Conservation (phyloP, 306 rosid species). For the Fagus sylvatica region DNA sequence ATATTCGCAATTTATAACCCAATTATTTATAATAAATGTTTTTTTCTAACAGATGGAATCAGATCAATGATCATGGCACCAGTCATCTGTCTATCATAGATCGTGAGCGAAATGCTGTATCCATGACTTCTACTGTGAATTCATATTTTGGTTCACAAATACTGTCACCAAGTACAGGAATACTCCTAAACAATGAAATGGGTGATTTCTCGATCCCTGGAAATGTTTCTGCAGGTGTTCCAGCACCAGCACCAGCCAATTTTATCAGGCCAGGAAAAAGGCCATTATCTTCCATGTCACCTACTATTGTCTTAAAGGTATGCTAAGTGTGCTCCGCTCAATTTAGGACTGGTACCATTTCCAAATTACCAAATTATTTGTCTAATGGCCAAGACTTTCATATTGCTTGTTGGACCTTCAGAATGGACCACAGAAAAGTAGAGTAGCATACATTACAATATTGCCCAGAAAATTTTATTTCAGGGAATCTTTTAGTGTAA, state of each 20-base stretch:
- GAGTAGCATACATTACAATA: background rate
- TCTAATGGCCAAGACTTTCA: background rate
- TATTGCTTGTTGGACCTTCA: background rate
- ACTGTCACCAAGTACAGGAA: constrained; percentile 74
- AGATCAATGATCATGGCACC: constrained; percentile 75
- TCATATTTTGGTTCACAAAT: constrained; percentile 68
- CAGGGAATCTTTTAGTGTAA: background rate
- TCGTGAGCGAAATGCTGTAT: constrained; percentile 58
- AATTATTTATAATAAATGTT: constrained; percentile 2
- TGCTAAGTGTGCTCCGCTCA: background rate
- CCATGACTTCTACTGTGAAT: constrained; percentile 75
- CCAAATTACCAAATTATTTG: constrained; percentile 1
- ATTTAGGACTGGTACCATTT: background rate
- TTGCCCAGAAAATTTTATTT: background rate
- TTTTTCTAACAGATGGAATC: constrained; percentile 59
- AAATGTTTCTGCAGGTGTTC: constrained; percentile 43
- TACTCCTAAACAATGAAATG: constrained; percentile 89
- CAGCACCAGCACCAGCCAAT: constrained; percentile 76
- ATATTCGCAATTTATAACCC: background rate
- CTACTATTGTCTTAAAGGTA: constrained; percentile 75
- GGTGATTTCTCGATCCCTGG: constrained; percentile 75
- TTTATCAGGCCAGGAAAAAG: constrained; percentile 76
- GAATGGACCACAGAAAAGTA: background rate
- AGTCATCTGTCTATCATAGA: constrained; percentile 71
- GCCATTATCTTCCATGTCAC: constrained; percentile 86